Base-by-base conservation (phyloP, 1,139 yeast species). In the Arxiozyma heterogenica region DNA sequence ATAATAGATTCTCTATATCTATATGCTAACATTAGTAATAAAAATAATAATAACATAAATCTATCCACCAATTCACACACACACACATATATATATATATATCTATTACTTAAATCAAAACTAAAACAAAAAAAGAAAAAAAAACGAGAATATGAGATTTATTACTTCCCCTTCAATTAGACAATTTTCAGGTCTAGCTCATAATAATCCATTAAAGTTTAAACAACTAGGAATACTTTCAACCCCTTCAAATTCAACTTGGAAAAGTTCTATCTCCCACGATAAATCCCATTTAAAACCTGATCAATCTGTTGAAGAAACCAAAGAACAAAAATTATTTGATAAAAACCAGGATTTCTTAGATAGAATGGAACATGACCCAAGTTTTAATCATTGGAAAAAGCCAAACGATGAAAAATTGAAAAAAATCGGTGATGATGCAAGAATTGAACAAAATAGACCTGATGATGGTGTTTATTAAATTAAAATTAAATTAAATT, bases 381-480 rank as follows among this genome's bases (percentile, higher is more conserved):
- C 57, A 41, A 50, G 43, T 11, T 47, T 51, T 21, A 51, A 54
- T 12, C 59, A 55, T 42, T 38, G 51, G 44, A 54, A 58, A 51
- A 55, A 57, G 49, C 66, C 61, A 20, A 52, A 56, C 21, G 52
- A 57, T 51, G 62, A 59, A 25, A 61, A 58, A 46, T 51, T 67
- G 39, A 61, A 63, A 54, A 59, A 64, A 53, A 63, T 56, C 51
- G 69, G 71, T 50, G 68, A 64, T 22, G 59, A 64, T 43, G 71
- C 69, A 8, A 61, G 62, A 50, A 57, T 67, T 47, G 67, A 66
- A 51, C 71, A 67, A 54, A 65, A 65, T 47, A 64, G 71, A 53
- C 67, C 71, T 20, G 71, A 67, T 53, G 71, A 67, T 51, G 71
- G 71, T 43, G 69, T 66, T 21, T 67, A 67, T 53, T 67, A 55